Evolutionary conservation across 179 eudicot species (phyloP), one percentile per base, ranked within the genome.

Genomic region (Spergularia azorica): DNA sequence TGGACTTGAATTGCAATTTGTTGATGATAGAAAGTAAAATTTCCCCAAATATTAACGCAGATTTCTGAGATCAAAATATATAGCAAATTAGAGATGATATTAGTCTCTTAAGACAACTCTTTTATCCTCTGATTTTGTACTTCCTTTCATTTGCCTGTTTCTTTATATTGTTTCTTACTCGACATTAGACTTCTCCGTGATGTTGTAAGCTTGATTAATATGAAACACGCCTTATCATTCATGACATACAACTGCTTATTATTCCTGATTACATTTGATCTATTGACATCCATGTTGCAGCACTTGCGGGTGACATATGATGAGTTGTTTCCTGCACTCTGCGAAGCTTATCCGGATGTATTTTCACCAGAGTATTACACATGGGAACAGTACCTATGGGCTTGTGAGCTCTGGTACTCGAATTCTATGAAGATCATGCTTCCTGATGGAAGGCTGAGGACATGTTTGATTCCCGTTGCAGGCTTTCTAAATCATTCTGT

Each of bases 401-500:
- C 97, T 63, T 94, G 99, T 85, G 99, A 96, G 83, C 89, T 96
- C 4, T 96, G 96, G 97, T 96, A 91, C 88, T 92, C 98, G 17
- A 96, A 96, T 82, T 85, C 98, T 86, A 96, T 92, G 99, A 96
- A 83, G 81, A 77, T 96, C 71, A 82, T 88, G 91, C 91, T 90
- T 81, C 63, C 88, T 60, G 91, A 92, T 87, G 97, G 98, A 83
- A 87, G 82, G 71, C 86, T 94, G 9, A 79, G 66, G 58, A 94
- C 99, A 63, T 96, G 99, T 84, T 83, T 96, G 81, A 77, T 96
- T 73, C 99, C 99, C 15, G 72, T 96, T 75, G 99, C 97, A 70
- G 96, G 99, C 51, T 90, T 96, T 79, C 94, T 96, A 18, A 96
- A 96, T 84, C 99, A 96, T 81, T 93, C 98, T 79, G 99, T 93